phyloP scores from a whole-genome alignment of 495 filamentous ascomycete species.

The Neurospora sp. region DNA sequence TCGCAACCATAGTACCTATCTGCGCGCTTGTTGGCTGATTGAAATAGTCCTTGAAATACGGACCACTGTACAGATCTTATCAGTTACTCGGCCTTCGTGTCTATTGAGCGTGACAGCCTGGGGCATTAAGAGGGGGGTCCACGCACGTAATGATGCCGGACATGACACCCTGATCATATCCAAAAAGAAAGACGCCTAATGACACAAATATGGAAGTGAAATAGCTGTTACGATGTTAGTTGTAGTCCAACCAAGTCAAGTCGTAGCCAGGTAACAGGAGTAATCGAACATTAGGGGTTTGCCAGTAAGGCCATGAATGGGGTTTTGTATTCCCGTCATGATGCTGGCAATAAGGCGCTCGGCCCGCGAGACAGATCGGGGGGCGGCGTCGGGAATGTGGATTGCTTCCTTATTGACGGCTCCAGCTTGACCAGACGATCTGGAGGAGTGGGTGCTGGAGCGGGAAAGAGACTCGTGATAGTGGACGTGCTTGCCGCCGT shows the following conservation, averaged over 20 bases:
- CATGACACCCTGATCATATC: constrained; percentile 99
- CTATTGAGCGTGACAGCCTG: background rate
- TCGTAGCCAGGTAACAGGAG: constrained; percentile 24
- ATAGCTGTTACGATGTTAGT: constrained; percentile 46
- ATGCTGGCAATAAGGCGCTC: constrained; percentile 65
- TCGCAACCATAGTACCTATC: constrained; percentile 93
- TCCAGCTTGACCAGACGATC: constrained; percentile 21
- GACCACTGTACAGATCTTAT: constrained; percentile 46
- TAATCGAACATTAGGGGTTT: constrained; percentile 77
- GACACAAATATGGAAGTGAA: constrained; percentile 98
- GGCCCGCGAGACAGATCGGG: constrained; percentile 47
- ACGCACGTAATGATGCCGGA: constrained; percentile 96
- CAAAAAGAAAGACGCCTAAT: constrained; percentile 93
- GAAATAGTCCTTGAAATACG: constrained; percentile 85
- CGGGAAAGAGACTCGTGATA: constrained; percentile 24
- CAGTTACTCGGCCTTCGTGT: constrained; percentile 7
- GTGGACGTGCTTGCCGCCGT: constrained; percentile 32
- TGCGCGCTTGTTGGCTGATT: constrained; percentile 72
- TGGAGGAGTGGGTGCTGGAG: constrained; percentile 5
- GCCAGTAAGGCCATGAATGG: constrained; percentile 84
- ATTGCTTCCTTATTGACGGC: constrained; percentile 71
- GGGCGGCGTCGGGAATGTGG: constrained; percentile 59
- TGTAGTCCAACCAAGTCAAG: background rate
- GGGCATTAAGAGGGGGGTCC: background rate
- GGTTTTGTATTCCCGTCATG: constrained; percentile 69